These are phyloP conservation scores for Mycena leptocephala DNA, from an alignment of 768 basidiomycete species.

Conservation along the genomic window DNA sequence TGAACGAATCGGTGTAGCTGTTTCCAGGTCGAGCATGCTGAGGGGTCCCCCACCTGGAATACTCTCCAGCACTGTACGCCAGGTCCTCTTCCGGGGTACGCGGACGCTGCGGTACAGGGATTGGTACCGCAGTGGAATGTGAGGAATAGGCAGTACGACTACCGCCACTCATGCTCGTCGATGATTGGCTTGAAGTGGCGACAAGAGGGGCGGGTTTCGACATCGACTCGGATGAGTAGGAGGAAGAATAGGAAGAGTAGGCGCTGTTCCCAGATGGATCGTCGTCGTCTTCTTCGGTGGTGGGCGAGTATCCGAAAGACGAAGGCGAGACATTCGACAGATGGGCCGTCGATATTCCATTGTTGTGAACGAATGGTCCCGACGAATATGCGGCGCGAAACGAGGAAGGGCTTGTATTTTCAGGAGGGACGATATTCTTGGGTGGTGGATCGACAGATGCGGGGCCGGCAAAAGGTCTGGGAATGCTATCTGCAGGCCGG, in stretches of 20 bases:
- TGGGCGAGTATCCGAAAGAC: not conserved
- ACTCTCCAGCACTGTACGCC: conserved; percentile 23
- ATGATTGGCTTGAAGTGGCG: not conserved
- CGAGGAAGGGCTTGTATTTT: not conserved
- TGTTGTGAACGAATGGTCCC: too few relatives aligned
- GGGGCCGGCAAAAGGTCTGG: not conserved
- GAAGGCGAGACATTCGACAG: not conserved
- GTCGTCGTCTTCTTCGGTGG: conserved; percentile 2
- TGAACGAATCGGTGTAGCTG: not conserved
- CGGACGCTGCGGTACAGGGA: conserved; percentile 6
- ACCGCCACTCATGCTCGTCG: conserved; percentile 6
- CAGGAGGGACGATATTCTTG: not conserved
- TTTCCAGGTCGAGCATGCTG: not conserved
- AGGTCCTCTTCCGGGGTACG: conserved; percentile 2
- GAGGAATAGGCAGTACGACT: not conserved
- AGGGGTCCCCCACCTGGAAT: conserved; percentile 16
- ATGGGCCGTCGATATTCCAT: conserved; percentile 3
- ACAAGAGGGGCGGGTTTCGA: not conserved
- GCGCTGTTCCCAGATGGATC: not conserved
- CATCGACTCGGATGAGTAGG: not conserved
- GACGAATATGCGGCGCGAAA: not conserved
- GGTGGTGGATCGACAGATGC: not conserved
- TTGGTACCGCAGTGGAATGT: conserved; percentile 2
- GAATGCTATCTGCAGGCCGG: conserved; percentile 20
- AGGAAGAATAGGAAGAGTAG: too few relatives aligned